phyloP scores from a whole-genome alignment of 768 basidiomycete species.

The Naematelia aurantialba region DNA sequence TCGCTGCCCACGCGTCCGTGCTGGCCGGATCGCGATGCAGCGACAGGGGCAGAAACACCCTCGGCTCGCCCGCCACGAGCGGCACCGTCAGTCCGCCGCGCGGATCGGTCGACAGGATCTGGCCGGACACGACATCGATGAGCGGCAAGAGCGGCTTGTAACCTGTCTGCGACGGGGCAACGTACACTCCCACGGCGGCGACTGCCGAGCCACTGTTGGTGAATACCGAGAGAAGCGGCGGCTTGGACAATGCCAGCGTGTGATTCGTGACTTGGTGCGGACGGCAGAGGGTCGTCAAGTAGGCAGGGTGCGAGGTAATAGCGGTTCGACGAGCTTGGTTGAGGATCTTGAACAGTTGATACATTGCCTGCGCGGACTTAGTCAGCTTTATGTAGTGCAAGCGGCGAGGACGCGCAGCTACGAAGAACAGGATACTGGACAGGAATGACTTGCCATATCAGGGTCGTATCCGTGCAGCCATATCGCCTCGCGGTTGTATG shows the following conservation, averaged over 20 bases:
- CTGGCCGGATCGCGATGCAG: conserved; percentile 15
- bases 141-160: conserved; percentile 38
- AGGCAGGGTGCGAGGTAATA: conserved; percentile 28
- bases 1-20: conserved; percentile 3
- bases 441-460: conserved; percentile 17
- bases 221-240: conserved; percentile 41
- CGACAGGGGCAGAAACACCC: conserved; percentile 36
- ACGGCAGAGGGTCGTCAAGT: conserved; percentile 30
- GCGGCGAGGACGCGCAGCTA: not conserved
- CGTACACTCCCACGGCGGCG: conserved; percentile 20
- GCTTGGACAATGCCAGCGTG: conserved; percentile 39
- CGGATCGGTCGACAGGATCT: conserved; percentile 37
- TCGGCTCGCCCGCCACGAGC: conserved; percentile 34
- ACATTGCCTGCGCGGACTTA: conserved; percentile 5
- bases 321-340: conserved; percentile 39
- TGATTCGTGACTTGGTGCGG: conserved; percentile 27
- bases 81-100: conserved; percentile 33
- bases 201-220: conserved; percentile 40
- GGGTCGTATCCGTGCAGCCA: conserved; percentile 34
- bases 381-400: not conserved
- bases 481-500: conserved; percentile 48
- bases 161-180: conserved; percentile 24
- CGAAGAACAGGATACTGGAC: not conserved
- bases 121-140: conserved; percentile 35
- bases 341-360: conserved; percentile 30